A percentile compares a stretch with the other conserved stretches of the same genome.
Evolutionary conservation across 768 basidiomycete genomes (phyloP).

Genomic region (Daedalea quercina): DNA sequence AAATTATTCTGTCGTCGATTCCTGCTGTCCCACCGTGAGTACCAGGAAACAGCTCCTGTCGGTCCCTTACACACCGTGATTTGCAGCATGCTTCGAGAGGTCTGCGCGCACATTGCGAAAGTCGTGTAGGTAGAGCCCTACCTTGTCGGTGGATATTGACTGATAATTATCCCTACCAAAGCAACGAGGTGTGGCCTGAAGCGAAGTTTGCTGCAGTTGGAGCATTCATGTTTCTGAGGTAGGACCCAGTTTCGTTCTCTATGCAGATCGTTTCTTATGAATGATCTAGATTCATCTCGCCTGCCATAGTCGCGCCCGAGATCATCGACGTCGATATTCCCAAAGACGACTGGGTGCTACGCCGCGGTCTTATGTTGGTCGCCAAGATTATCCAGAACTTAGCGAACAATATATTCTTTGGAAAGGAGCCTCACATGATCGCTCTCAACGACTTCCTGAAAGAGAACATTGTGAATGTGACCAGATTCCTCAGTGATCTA

Average conservation of each 20-base stretch:
- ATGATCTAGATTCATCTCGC: conserved; percentile 72
- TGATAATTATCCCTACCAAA: conserved; percentile 10
- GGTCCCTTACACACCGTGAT: not conserved
- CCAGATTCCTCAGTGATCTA: conserved; percentile 70
- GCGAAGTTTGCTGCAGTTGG: conserved; percentile 78
- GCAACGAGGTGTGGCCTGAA: conserved; percentile 68
- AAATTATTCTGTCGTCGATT: conserved; percentile 65
- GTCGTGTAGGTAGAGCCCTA: conserved; percentile 52
- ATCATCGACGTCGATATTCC: conserved; percentile 78
- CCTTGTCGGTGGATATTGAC: not conserved
- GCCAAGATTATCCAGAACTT: conserved; percentile 91
- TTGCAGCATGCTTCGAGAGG: conserved; percentile 76
- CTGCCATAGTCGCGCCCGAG: conserved; percentile 83
- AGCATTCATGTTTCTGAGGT: conserved; percentile 89
- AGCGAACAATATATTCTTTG: conserved; percentile 91
- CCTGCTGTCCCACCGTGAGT: conserved; percentile 70
- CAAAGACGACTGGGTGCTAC: conserved; percentile 48
- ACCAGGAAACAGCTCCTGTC: not conserved
- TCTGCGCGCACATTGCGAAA: conserved; percentile 74
- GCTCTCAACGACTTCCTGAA: conserved; percentile 70
- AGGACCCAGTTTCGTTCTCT: conserved; percentile 7
- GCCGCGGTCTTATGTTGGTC: conserved; percentile 78
- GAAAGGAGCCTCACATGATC: conserved; percentile 85
- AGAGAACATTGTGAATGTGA: conserved; percentile 65
- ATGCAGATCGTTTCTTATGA: not conserved